Evolutionary conservation across 441 rosid species (phyloP).

Genomic region (Metrosideros polymorpha): DNA sequence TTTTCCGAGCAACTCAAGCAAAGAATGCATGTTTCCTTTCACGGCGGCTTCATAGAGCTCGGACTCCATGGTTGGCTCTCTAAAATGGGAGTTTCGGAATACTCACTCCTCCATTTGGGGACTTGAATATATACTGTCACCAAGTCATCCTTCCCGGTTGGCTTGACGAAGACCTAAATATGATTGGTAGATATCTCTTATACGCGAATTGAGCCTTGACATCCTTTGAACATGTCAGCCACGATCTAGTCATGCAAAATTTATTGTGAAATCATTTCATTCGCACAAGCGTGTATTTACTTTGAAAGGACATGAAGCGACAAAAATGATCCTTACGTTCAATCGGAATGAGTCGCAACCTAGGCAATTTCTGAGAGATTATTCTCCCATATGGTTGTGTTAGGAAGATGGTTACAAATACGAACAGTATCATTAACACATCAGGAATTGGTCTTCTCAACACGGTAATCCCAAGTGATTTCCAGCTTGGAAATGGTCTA

Average conservation of each 20-base stretch:
- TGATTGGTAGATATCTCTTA: background rate
- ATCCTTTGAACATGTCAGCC: background rate
- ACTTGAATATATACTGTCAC: background rate
- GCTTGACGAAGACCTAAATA: background rate
- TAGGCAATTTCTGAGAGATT: background rate
- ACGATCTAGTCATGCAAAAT: background rate
- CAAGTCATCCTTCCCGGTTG: background rate
- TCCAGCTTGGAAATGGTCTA: background rate
- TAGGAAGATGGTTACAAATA: no score
- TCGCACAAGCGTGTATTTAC: background rate
- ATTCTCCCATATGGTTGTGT: no score
- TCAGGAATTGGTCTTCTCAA: no score
- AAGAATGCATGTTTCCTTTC: background rate
- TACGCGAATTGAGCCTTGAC: background rate
- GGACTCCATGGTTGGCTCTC: background rate
- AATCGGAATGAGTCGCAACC: background rate
- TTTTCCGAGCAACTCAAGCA: background rate
- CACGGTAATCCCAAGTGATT: no score
- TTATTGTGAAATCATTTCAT: background rate
- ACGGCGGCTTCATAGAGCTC: background rate
- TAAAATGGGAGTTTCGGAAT: background rate
- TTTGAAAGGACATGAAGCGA: background rate
- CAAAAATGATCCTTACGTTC: background rate
- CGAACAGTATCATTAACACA: no score
- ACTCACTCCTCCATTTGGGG: background rate